Percentiles rank a stretch among this genome's conserved stretches.
Evolutionary conservation across 2,329 filamentous ascomycete species (phyloP).

Genomic region (Colletotrichum lindemuthianum): DNA sequence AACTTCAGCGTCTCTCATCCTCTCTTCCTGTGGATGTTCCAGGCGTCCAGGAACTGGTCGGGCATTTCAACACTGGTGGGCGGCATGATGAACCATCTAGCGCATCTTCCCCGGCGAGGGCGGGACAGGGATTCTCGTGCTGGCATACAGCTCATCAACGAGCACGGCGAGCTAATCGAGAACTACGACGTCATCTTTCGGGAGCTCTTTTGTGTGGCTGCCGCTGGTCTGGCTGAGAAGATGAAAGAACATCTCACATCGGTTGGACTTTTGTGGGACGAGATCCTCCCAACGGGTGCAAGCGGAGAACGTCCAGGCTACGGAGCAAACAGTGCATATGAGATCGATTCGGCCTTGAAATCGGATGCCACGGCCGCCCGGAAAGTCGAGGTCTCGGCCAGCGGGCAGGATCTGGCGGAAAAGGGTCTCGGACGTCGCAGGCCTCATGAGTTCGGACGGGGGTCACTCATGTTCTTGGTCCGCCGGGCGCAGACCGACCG

Average conservation of each 20-base stretch:
- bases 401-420: constrained; percentile 50
- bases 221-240: constrained; percentile 75
- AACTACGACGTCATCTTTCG: constrained; percentile 82
- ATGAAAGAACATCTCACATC: constrained; percentile 71
- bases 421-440: constrained; percentile 47
- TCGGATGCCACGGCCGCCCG: constrained; percentile 34
- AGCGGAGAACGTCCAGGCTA: constrained; percentile 38
- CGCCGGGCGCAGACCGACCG: constrained; percentile 66
- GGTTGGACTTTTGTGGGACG: constrained; percentile 78
- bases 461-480: constrained; percentile 84
- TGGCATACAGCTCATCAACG: constrained; percentile 57
- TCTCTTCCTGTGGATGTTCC: constrained; percentile 88
- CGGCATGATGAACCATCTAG: constrained; percentile 78
- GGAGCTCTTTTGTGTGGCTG: constrained; percentile 84
- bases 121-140: constrained; percentile 51
- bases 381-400: constrained; percentile 21
- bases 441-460: constrained; percentile 66
- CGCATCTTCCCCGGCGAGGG: constrained; percentile 53
- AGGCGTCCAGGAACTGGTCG: constrained; percentile 81
- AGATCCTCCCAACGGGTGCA: constrained; percentile 75
- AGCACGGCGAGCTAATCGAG: constrained; percentile 67
- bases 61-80: constrained; percentile 74
- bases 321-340: constrained; percentile 13
- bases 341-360: constrained; percentile 12
- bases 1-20: constrained; percentile 80